Evolutionary conservation across 352 stramenopile species (phyloP).

Genomic region (Phytopythium montanum): DNA sequence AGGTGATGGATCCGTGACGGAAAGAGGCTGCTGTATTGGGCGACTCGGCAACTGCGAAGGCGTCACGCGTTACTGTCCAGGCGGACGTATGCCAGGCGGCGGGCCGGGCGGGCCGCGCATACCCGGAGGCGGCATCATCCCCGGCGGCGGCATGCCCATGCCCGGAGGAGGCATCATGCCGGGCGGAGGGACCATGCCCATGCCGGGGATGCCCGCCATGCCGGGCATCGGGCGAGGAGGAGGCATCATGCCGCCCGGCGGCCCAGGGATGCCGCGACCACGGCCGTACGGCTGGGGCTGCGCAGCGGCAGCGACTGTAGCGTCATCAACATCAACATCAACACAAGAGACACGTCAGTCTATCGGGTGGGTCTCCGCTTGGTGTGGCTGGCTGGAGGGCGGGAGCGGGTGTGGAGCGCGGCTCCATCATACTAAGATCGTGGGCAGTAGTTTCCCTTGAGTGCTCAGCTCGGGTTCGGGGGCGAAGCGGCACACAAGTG

Average conservation of each 20-base stretch:
- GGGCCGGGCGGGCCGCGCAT: constrained; percentile 24
- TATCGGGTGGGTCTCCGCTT: constrained; percentile 4
- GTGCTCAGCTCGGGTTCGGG: constrained; percentile 75
- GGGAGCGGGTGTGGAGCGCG: background rate
- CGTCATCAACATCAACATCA: constrained; percentile 11
- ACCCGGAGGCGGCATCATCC: constrained; percentile 61
- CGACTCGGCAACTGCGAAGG: background rate
- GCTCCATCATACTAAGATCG: constrained; percentile 87
- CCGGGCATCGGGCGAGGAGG: constrained; percentile 56
- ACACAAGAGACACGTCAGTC: constrained; percentile 3
- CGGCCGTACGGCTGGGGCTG: constrained; percentile 78
- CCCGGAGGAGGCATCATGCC: constrained; percentile 61
- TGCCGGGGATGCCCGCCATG: constrained; percentile 49
- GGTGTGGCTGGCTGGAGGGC: background rate
- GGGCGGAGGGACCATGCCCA: constrained; percentile 49
- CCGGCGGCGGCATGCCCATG: constrained; percentile 71
- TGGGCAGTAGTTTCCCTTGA: constrained; percentile 66
- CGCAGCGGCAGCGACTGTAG: constrained; percentile 70
- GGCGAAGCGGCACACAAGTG: background rate
- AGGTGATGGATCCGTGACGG: background rate
- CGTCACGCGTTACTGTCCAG: constrained; percentile 51
- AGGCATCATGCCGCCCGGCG: constrained; percentile 57
- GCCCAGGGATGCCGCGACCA: constrained; percentile 65
- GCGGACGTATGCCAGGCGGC: constrained; percentile 63
- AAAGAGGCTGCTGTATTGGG: background rate